phyloP scores from a whole-genome alignment of 108 stramenopile species.

The Nitzschia inconspicua region DNA sequence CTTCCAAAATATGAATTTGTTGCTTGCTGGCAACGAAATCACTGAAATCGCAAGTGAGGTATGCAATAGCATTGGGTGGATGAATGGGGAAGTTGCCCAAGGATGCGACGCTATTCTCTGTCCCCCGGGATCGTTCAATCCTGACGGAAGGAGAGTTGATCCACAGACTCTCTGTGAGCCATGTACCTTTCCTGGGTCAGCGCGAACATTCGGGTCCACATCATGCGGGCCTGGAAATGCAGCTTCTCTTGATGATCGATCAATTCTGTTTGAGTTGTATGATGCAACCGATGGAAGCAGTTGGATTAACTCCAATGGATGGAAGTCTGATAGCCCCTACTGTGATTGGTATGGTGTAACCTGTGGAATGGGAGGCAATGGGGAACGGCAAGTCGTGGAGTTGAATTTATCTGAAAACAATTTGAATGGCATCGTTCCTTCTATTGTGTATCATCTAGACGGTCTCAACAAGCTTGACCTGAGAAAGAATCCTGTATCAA shows the following conservation, averaged over 20 bases:
- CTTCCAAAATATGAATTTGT: constrained; percentile 34
- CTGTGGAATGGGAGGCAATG: constrained; percentile 28
- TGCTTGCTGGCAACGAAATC: constrained; percentile 64
- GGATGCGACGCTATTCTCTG: constrained; percentile 81
- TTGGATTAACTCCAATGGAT: constrained; percentile 59
- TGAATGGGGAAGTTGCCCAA: constrained; percentile 50
- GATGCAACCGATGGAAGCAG: constrained; percentile 46
- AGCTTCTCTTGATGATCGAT: constrained; percentile 27
- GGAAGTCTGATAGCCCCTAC: constrained; percentile 41
- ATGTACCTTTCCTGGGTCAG: constrained; percentile 58
- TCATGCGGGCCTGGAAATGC: constrained; percentile 33
- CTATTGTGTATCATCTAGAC: constrained; percentile 58
- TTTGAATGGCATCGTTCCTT: constrained; percentile 49
- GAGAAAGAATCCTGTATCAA: constrained; percentile 52
- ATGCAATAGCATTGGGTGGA: constrained; percentile 63
- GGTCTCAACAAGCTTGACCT: constrained; percentile 58
- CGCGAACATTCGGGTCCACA: constrained; percentile 35
- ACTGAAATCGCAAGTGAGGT: constrained; percentile 48
- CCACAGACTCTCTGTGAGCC: constrained; percentile 37
- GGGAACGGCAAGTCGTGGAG: constrained; percentile 32
- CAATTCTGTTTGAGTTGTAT: constrained; percentile 51
- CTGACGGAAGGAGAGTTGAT: constrained; percentile 54
- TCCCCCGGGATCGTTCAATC: constrained; percentile 65
- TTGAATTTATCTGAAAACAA: constrained; percentile 52
- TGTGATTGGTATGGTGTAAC: constrained; percentile 79